Percentiles rank a stretch among this genome's conserved stretches.
These are phyloP conservation scores for Piloderma croceum DNA, from an alignment of 768 basidiomycete species.

Conservation along the genomic window DNA sequence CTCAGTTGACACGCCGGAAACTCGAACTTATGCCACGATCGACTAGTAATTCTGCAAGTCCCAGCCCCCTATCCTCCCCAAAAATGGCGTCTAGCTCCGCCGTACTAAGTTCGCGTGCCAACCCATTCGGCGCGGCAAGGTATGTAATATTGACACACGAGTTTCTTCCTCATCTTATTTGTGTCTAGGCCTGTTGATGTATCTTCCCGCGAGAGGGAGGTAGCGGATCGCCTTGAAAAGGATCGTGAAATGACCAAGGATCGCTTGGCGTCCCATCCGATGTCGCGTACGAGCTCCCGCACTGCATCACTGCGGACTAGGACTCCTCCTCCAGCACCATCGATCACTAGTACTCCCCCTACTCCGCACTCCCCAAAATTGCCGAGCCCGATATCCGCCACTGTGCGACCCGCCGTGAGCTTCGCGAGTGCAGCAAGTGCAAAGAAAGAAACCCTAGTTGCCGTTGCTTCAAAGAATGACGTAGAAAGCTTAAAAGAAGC, in stretches of 20 bases:
- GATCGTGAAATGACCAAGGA: conserved; percentile 48
- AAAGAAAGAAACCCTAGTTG: too few species aligned
- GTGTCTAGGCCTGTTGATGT: conserved; percentile 78
- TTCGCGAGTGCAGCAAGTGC: conserved; percentile 72
- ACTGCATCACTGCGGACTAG: conserved; percentile 42
- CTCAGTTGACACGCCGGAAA: conserved; percentile 72
- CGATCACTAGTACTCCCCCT: conserved; percentile 6
- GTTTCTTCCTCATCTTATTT: conserved; percentile 4
- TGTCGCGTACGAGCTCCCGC: conserved; percentile 45
- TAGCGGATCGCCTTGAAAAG: conserved; percentile 64
- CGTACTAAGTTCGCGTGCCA: conserved; percentile 42
- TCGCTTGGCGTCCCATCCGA: conserved; percentile 33
- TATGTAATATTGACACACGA: conserved; percentile 27
- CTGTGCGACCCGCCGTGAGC: conserved; percentile 67
- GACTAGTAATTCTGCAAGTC: conserved; percentile 54
- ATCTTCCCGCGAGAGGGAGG: conserved; percentile 66
- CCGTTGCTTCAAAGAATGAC: conserved; percentile 22
- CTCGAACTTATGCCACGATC: conserved; percentile 84
- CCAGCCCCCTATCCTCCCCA: conserved; percentile 77
- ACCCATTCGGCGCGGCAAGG: conserved; percentile 87
- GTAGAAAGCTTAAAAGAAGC: too few species aligned
- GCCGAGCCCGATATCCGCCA: conserved; percentile 32
- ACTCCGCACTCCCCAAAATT: conserved; percentile 16
- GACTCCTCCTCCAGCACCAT: conserved; percentile 29
- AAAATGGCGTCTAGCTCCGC: conserved; percentile 51